phyloP scores from a whole-genome alignment of 148 eudicot species.

The Rhododendron henanense region DNA sequence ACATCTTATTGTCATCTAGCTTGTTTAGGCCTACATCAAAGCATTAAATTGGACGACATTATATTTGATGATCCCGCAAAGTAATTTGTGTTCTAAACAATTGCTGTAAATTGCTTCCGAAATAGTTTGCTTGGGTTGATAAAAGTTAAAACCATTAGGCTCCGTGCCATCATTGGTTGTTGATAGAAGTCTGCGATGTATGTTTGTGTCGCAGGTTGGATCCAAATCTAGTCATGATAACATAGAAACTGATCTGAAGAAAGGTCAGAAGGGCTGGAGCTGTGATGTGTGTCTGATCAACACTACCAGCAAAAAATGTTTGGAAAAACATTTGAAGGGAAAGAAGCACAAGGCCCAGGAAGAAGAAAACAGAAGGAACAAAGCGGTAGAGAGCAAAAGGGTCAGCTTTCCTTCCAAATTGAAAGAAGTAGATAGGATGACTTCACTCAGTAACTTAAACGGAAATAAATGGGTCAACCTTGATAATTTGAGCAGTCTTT shows the following conservation, averaged over 20 bases:
- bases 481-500: conserved; percentile 3
- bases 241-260: conserved; percentile 6
- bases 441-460: background rate
- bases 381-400: background rate
- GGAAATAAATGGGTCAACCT: conserved; percentile 7
- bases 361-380: conserved; percentile 12
- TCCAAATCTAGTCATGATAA: background rate
- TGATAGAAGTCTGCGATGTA: background rate
- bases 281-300: conserved; percentile 17
- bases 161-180: background rate
- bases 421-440: background rate
- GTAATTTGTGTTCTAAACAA: background rate
- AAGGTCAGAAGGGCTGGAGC: conserved; percentile 15
- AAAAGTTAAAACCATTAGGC: background rate
- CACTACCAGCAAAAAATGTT: conserved; percentile 6
- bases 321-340: conserved; percentile 6
- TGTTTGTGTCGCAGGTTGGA: conserved; percentile 9
- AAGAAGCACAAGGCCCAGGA: conserved; percentile 16
- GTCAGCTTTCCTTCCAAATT: background rate
- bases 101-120: background rate
- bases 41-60: background rate
- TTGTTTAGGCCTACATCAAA: background rate
- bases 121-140: background rate
- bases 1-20: background rate
- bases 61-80: background rate